These are phyloP conservation scores for Penicillium sclerotiorum DNA, from an alignment of 2,329 filamentous ascomycete genomes.

Conservation along the genomic window DNA sequence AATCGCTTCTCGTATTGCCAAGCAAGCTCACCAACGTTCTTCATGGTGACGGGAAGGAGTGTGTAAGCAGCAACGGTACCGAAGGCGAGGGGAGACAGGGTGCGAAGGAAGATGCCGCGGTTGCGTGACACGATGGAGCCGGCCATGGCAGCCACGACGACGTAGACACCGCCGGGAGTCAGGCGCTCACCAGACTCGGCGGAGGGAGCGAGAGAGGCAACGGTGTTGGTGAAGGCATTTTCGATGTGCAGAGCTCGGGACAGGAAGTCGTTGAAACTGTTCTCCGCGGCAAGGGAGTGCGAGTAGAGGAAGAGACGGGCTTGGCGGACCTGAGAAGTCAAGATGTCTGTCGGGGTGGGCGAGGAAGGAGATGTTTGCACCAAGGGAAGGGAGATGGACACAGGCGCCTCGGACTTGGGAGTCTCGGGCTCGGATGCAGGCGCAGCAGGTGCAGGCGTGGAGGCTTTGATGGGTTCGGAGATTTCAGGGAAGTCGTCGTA, in stretches of 20 bases:
- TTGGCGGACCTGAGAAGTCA: conserved; percentile 78
- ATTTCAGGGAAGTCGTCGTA: conserved; percentile 45
- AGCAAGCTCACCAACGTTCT: conserved; percentile 79
- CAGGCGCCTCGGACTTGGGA: conserved; percentile 17
- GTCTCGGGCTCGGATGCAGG: conserved; percentile 11
- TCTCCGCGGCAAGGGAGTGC: conserved; percentile 74
- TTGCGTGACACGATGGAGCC: conserved; percentile 89
- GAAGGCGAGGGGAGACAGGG: conserved; percentile 73
- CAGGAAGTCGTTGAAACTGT: conserved; percentile 79
- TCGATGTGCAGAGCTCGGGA: conserved; percentile 82
- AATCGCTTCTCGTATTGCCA: conserved; percentile 94
- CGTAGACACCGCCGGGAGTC: conserved; percentile 87
- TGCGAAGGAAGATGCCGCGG: conserved; percentile 79
- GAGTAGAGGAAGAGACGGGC: conserved; percentile 79
- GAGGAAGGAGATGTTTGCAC: conserved; percentile 32
- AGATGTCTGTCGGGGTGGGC: conserved; percentile 84
- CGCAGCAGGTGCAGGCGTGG: conserved; percentile 16
- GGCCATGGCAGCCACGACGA: conserved; percentile 91
- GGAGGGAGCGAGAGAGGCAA: conserved; percentile 84
- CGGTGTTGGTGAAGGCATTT: conserved; percentile 83
- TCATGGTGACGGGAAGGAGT: conserved; percentile 84
- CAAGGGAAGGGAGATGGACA: conserved; percentile 18
- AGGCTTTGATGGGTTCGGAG: conserved; percentile 29
- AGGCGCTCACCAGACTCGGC: conserved; percentile 84
- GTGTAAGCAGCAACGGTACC: conserved; percentile 82